Evolutionary conservation across 495 filamentous ascomycete genomes (phyloP), one percentile per base, ranked within the genome.

Genomic region (Xylaria grammica): DNA sequence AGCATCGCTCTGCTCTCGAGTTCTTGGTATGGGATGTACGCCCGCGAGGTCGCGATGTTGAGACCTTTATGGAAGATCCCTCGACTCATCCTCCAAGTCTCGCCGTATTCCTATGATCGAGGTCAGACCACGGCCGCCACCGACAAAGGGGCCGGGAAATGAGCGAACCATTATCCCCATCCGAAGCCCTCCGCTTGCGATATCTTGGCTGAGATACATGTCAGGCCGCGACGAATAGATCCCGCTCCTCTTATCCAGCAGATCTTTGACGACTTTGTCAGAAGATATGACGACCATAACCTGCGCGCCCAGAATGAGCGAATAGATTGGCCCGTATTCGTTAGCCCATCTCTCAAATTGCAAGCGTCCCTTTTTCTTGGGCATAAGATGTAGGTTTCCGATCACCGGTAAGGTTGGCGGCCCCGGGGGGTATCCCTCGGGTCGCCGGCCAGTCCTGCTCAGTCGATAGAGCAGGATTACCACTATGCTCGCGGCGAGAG

Each of bases 41-140:
- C 72, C 68, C 72, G 71, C 44, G 77, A 49, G 2, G 60, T 42
- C 44, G 66, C 66, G 24, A 71, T 55, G 19, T 71, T 68, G 10
- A 71, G 62, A 34, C 38, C 68, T 13, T 65, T 63, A 20, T 71
- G 69, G 1, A 78, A 67, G 49, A 80, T 69, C 65, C 78, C 79
- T 51, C 81, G 78, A 55, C 74, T 67, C 72, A 68, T 76, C 45
- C 77, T 74, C 80, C 80, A 82, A 38, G 60, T 70, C 2, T 72
- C 67, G 4, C 67, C 71, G 56, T 83, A 81, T 45, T 64, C 55
- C 69, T 71, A 46, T 48, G 17, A 11, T 40, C 11, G 17, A 45
- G 20, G 55, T 71, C 22, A 71, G 56, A 11, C 15, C n/a, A 40
- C 32, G n/a, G 4, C 20, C 4, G 20, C 24, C n/a, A 8, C 34